Percentiles rank a stretch among this genome's conserved stretches.
These are phyloP conservation scores for Terfezia boudieri DNA, from an alignment of 495 filamentous ascomycete species.

Conservation along the genomic window DNA sequence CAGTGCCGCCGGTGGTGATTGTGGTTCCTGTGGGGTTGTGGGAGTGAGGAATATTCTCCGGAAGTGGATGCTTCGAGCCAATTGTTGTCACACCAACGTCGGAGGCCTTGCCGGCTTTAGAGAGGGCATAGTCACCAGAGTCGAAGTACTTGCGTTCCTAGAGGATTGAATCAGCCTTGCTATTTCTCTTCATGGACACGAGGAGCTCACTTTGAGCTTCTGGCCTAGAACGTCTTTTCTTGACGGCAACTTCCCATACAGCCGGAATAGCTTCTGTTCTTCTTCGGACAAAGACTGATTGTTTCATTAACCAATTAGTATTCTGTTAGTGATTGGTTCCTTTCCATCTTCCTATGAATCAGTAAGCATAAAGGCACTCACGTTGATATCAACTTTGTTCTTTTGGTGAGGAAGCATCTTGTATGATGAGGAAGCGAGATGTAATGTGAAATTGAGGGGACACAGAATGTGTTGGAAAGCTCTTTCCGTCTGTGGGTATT, in stretches of 20 bases:
- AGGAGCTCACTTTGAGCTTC: constrained; percentile 49
- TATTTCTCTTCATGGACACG: neutral
- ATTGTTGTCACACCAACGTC: constrained; percentile 84
- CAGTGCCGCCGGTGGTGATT: constrained; percentile 25
- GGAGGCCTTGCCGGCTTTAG: constrained; percentile 91
- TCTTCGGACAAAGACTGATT: constrained; percentile 62
- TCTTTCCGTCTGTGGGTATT: too few species aligned
- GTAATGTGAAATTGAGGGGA: neutral
- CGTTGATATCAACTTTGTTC: constrained; percentile 90
- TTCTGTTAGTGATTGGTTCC: constrained; percentile 1
- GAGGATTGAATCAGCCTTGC: neutral
- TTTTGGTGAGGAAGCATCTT: constrained; percentile 84
- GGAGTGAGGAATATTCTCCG: constrained; percentile 90
- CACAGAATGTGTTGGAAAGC: too few species aligned
- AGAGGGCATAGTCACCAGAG: constrained; percentile 90
- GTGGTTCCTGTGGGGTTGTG: constrained; percentile 30
- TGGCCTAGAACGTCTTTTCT: constrained; percentile 94
- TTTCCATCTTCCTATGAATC: neutral
- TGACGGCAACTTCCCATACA: constrained; percentile 91
- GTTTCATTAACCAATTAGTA: too few species aligned
- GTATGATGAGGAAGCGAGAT: constrained; percentile 6
- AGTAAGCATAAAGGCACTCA: constrained; percentile 26
- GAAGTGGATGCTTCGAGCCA: constrained; percentile 80
- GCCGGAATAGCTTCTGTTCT: constrained; percentile 82
- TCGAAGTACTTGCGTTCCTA: constrained; percentile 98